Evolutionary conservation across 306 rosid species (phyloP).

Genomic region (Vachellia pachyceras): DNA sequence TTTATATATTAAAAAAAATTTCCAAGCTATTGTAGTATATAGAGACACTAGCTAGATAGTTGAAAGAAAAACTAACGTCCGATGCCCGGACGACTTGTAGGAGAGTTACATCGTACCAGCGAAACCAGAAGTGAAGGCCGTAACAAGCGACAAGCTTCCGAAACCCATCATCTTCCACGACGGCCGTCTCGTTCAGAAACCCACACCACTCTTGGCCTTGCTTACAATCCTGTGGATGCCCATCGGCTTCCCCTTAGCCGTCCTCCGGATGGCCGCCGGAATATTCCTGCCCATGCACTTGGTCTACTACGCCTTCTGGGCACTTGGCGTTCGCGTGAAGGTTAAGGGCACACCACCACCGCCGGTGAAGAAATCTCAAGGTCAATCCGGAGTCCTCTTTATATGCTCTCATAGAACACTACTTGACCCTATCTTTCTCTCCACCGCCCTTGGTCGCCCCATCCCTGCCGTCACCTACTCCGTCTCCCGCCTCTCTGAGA

Average conservation of each 20-base stretch:
- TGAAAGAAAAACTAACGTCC: neutral
- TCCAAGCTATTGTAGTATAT: no score
- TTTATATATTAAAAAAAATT: no score
- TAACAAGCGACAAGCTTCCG: slow-evolving; percentile 62
- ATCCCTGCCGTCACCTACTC: slow-evolving; percentile 86
- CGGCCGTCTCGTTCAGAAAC: slow-evolving; percentile 77
- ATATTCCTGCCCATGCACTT: slow-evolving; percentile 79
- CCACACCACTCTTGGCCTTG: slow-evolving; percentile 65
- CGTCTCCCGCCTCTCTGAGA: slow-evolving; percentile 73
- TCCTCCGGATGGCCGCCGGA: slow-evolving; percentile 72
- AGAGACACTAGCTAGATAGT: no score
- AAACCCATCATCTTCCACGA: slow-evolving; percentile 89
- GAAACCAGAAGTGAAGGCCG: slow-evolving; percentile 50
- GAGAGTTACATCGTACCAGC: slow-evolving; percentile 72
- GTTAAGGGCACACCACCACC: slow-evolving; percentile 77
- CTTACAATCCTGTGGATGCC: slow-evolving; percentile 79
- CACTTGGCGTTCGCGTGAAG: slow-evolving; percentile 72
- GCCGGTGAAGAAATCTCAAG: slow-evolving; percentile 44
- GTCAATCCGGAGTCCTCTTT: slow-evolving; percentile 64
- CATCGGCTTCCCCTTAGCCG: slow-evolving; percentile 68
- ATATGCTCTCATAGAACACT: slow-evolving; percentile 79
- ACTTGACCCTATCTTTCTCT: slow-evolving; percentile 87
- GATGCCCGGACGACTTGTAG: slow-evolving; percentile 47
- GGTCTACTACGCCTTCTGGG: slow-evolving; percentile 71
- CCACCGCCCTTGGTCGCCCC: slow-evolving; percentile 73